Conservation (phyloP, 2,329 filamentous ascomycete genomes). For the Hypoxylon sp. region DNA sequence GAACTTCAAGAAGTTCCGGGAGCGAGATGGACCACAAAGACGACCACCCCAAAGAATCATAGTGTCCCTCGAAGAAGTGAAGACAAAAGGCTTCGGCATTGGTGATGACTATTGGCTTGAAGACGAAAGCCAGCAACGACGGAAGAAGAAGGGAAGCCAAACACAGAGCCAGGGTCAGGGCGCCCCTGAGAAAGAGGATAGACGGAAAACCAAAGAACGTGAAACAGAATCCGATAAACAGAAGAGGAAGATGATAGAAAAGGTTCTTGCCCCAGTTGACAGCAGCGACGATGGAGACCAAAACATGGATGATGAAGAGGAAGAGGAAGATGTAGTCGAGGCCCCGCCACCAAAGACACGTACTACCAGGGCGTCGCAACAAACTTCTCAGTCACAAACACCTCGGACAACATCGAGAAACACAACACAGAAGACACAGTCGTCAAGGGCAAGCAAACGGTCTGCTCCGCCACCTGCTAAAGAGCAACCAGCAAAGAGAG, state of each 20-base stretch:
- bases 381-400: conserved; percentile 38
- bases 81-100: conserved; percentile 75
- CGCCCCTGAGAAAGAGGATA: conserved; percentile 8
- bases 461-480: conserved; percentile 46
- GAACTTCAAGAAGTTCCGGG: conserved; percentile 92
- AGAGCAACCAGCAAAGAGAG: conserved; percentile 50
- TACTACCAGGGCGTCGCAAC: conserved; percentile 46
- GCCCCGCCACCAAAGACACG: conserved; percentile 34
- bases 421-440: conserved; percentile 38
- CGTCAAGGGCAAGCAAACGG: conserved; percentile 44
- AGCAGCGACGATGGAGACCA: conserved; percentile 41
- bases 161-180: conserved; percentile 30
- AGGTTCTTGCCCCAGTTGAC: conserved; percentile 33
- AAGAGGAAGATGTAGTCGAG: conserved; percentile 39
- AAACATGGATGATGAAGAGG: conserved; percentile 38
- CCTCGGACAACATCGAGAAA: conserved; percentile 27
- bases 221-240: conserved; percentile 13
- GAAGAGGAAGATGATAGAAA: conserved; percentile 22
- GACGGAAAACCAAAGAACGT: conserved; percentile 1
- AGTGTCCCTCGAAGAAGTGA: conserved; percentile 75
- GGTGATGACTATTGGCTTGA: conserved; percentile 81
- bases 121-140: conserved; percentile 50
- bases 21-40: conserved; percentile 59
- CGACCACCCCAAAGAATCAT: conserved; percentile 62
- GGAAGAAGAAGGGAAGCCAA: conserved; percentile 40